phyloP scores from a whole-genome alignment of 1,284 basidiomycete genomes.

The Macrocystidia cucumis region DNA sequence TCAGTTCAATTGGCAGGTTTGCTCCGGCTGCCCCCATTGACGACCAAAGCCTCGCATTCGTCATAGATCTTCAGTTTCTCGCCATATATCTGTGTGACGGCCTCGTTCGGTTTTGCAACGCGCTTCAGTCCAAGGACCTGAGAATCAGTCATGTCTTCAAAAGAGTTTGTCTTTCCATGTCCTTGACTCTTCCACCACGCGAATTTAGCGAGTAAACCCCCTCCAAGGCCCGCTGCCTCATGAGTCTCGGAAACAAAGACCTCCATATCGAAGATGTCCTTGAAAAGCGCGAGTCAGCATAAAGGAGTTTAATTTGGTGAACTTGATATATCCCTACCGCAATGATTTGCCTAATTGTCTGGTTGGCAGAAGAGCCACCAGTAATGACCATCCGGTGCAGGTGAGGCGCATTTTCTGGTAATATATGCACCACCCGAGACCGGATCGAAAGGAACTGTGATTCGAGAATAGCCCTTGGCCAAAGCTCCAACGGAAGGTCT shows the following conservation, averaged over 20 bases:
- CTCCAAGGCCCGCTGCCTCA: slow-evolving; percentile 67
- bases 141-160: slow-evolving; percentile 56
- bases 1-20: no score
- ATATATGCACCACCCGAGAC: slow-evolving; percentile 60
- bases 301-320: not conserved
- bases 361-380: slow-evolving; percentile 76
- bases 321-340: slow-evolving; percentile 31
- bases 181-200: slow-evolving; percentile 52
- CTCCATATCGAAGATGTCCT: slow-evolving; percentile 70
- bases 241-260: slow-evolving; percentile 62
- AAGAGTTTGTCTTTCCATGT: slow-evolving; percentile 35
- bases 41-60: slow-evolving; percentile 37
- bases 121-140: slow-evolving; percentile 40
- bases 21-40: no score
- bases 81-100: slow-evolving; percentile 32
- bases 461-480: slow-evolving; percentile 75
- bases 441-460: slow-evolving; percentile 81
- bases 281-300: slow-evolving; percentile 2
- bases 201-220: slow-evolving; percentile 61
- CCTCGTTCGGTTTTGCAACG: slow-evolving; percentile 49
- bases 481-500: not conserved
- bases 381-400: slow-evolving; percentile 71
- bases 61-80: slow-evolving; percentile 33
- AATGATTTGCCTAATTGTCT: slow-evolving; percentile 65
- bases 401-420: slow-evolving; percentile 48